These are phyloP conservation scores for Echeveria elegans DNA, from an alignment of 164 flowering plant genomes.

Conservation along the genomic window DNA sequence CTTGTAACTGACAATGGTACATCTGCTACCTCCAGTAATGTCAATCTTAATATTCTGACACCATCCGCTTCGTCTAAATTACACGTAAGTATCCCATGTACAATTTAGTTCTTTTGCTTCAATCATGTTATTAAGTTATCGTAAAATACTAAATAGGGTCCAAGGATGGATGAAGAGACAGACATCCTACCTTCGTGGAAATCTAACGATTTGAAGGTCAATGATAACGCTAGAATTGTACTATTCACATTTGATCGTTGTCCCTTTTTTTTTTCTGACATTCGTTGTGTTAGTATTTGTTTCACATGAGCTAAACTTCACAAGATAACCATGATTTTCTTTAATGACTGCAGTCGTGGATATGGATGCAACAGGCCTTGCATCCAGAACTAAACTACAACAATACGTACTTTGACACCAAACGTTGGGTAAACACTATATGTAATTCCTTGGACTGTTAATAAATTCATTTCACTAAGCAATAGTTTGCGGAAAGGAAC, in stretches of 20 bases:
- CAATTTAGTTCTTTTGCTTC: not conserved
- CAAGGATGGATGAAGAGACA: conserved; percentile 36
- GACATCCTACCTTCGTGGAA: conserved; percentile 65
- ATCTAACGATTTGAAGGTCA: conserved; percentile 79
- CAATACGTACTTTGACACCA: conserved; percentile 37
- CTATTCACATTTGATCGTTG: not conserved
- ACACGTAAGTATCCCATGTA: not conserved
- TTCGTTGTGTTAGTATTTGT: too few relatives aligned
- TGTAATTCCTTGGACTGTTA: not conserved
- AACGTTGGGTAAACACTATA: conserved; percentile 54
- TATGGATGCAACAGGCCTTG: conserved; percentile 97
- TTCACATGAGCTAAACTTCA: too few relatives aligned
- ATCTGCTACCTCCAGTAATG: conserved; percentile 19
- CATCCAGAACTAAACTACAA: conserved; percentile 86
- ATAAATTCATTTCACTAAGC: not conserved
- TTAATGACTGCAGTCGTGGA: conserved; percentile 62
- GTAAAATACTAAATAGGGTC: conserved; percentile 30
- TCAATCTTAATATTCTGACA: conserved; percentile 14
- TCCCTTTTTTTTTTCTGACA: too few relatives aligned
- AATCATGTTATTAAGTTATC: not conserved
- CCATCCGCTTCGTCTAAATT: not conserved
- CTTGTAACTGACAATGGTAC: conserved; percentile 25
- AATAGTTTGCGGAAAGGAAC: not conserved
- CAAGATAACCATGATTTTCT: not conserved
- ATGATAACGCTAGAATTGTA: not conserved